Conservation (phyloP, 2,329 filamentous ascomycete species). For the Claviceps quebecensis region DNA sequence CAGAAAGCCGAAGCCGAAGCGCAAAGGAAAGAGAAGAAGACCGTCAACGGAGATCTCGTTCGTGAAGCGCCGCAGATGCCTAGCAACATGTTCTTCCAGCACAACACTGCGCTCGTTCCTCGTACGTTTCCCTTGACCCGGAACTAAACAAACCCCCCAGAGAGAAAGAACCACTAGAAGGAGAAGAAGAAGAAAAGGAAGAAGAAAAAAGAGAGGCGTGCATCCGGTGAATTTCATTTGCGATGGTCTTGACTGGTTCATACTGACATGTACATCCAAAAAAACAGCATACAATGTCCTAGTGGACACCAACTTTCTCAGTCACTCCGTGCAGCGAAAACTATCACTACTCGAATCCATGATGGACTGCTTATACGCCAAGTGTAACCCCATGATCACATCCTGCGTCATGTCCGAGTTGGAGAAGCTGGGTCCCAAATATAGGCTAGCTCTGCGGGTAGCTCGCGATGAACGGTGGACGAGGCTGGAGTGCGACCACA, state of each 20-base stretch:
- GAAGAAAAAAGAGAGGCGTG: background rate
- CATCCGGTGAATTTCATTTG: background rate
- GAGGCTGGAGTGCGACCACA: slow-evolving; percentile 76
- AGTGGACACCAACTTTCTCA: slow-evolving; percentile 82
- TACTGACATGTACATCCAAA: background rate
- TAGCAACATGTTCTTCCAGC: slow-evolving; percentile 73
- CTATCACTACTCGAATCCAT: slow-evolving; percentile 74
- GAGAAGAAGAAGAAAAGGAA: background rate
- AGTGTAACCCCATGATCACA: slow-evolving; percentile 79
- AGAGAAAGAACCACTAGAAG: no score
- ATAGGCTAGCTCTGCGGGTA: slow-evolving; percentile 71
- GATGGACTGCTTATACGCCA: slow-evolving; percentile 90
- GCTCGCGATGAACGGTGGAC: slow-evolving; percentile 85
- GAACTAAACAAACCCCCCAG: no score
- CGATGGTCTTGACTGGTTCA: no score
- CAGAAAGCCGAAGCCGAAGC: slow-evolving; percentile 45
- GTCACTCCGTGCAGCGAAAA: slow-evolving; percentile 82
- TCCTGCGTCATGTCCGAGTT: slow-evolving; percentile 65
- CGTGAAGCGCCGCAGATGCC: slow-evolving; percentile 73
- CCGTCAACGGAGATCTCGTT: slow-evolving; percentile 45
- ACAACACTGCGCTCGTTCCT: slow-evolving; percentile 74
- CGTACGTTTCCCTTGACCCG: slow-evolving; percentile 7
- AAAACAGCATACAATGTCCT: slow-evolving; percentile 37
- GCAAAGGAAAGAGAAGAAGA: slow-evolving; percentile 46
- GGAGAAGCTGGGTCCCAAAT: slow-evolving; percentile 80